Base-by-base conservation (phyloP, 495 filamentous ascomycete genomes). In the Parachaetomium inaequale region DNA sequence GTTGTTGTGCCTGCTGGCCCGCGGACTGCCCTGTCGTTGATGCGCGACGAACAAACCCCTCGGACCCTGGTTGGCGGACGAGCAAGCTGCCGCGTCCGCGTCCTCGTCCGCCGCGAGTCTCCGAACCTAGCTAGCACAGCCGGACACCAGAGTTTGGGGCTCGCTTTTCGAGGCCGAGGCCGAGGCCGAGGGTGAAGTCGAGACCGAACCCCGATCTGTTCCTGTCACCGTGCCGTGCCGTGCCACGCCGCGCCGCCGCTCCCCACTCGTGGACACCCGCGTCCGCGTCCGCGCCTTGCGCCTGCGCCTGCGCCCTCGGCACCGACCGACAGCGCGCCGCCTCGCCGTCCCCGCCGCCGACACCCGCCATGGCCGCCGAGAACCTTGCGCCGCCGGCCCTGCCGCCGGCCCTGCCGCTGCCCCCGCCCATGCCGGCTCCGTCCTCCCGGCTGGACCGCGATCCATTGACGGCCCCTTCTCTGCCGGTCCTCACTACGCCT, bases 1-100 rank as follows among this genome's bases (percentile, higher is more conserved):
- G 62, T 70, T 74, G 72, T 73, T 73, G 69, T 66, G 65, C 64
- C 65, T 62, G 65, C 57, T 59, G 62, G 62, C 63, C 55, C 63
- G 61, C 40, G 29, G n/a, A 60, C 52, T 14, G 28, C 50, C 62
- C 54, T 51, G 60, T 63, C 62, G 66, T 72, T 73, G 70, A 73
- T 72, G 72, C 70, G 66, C 63, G 59, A 66, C 63, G 64, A 63
- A 38, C 36, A 31, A 52, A 31, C 57, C 56, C 45, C 53, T 60
- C 57, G 62, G 54, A 65, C 49, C 29, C 60, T 58, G 55, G 63
- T 59, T 46, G 70, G 66, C 50, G 66, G 68, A 63, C 59, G 63
- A 63, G 61, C 55, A 71, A 64, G 61, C 66, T 59, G 46, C 56
- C 58, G 60, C 51, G 28, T 50, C 63, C 52, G 53, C 26, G 49